Evolutionary conservation across 1,139 yeast species (phyloP), one percentile per base, ranked within the genome.

Genomic region (Eremothecium sinecaudum): DNA sequence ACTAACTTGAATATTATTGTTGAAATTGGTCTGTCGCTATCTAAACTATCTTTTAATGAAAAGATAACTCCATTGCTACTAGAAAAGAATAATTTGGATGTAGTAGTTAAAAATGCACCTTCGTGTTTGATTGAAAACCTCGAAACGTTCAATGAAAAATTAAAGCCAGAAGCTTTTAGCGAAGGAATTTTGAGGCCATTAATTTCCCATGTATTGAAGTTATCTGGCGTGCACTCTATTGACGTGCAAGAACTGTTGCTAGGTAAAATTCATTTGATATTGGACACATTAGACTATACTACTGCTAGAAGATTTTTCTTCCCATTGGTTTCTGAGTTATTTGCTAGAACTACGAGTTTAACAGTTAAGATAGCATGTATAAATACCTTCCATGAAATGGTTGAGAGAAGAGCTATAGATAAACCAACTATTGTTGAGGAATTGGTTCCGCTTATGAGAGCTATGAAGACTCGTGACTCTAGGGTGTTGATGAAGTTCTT

Each of bases 341-440:
- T 86, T 58, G 73, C 83, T 26, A 80, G 84, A 29, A 87, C 97
- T 0, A 81, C 92, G 0, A 73, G 90, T 26, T 62, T 86, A 25
- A 75, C 82, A 3, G 81, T 87, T 19, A 86, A 90, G 48, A 63
- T 79, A 21, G 68, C 75, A 10, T 73, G 94, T 2, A 66, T 86
- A n/a, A 63, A 67, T 18, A 67, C 82, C 1, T 78, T 90, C 47
- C 69, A 71, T 16, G 59, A 62, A 31, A 62, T 86, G 50, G 69
- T 83, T 10, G 69, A 67, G 10, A 62, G 61, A 18, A 74, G 73
- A 43, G 70, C 75, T 2, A 66, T 87, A 33, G 95, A 90, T 50
- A 77, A 74, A 46, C 69, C 73, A 34, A 73, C 82, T 4, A 73
- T 86, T 18, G 68, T 68, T 25, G 96, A 87, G 34, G 84, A 80